These are phyloP conservation scores for Fagopyrum esculentum DNA, from an alignment of 148 eudicot genomes.

Conservation along the genomic window DNA sequence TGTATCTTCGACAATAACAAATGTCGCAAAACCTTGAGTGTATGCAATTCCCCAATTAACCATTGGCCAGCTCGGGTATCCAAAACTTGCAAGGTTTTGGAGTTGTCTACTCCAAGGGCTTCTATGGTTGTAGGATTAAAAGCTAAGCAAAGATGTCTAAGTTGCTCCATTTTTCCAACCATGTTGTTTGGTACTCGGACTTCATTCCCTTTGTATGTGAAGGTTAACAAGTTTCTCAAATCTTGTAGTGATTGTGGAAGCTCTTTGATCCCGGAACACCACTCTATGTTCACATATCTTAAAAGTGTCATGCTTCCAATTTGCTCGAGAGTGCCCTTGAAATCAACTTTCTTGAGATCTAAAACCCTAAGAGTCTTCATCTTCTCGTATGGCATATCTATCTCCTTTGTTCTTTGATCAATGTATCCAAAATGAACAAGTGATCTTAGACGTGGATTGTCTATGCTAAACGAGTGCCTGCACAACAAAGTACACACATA, in stretches of 20 bases:
- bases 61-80: not conserved
- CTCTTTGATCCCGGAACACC: not conserved
- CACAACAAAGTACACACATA: not conserved
- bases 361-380: not conserved
- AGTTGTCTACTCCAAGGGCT: not conserved
- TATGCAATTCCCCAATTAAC: not conserved
- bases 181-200: not conserved
- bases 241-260: not conserved
- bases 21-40: not conserved
- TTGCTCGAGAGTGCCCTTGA: not conserved
- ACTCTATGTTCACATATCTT: slow-evolving; percentile 1
- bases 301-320: not conserved
- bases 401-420: not conserved
- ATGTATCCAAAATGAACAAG: slow-evolving; percentile 1
- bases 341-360: slow-evolving; percentile 6
- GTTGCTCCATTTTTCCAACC: not conserved
- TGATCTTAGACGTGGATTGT: not conserved
- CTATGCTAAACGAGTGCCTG: not conserved
- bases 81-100: not conserved
- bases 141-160: not conserved
- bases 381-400: not conserved
- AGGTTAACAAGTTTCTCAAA: not conserved
- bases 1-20: not conserved
- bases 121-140: not conserved
- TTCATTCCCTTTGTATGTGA: not conserved